A percentile compares a stretch with the other conserved stretches of the same genome.
Conservation (phyloP, 1,284 basidiomycete genomes). For the Puccinia novopanici region DNA sequence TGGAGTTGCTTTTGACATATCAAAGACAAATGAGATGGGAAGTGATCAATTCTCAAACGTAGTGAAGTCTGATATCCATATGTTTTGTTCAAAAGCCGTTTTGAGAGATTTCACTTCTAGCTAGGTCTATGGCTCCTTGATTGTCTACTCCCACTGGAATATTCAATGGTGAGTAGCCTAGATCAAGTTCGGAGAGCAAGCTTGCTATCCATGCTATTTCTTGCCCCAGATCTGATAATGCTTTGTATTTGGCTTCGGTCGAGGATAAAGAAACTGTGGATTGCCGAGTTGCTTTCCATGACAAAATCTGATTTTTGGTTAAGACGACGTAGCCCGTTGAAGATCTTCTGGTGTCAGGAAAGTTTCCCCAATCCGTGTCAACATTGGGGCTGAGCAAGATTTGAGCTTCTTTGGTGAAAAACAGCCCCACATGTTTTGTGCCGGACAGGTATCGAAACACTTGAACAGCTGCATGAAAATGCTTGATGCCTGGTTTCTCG, state of each 20-base stretch:
- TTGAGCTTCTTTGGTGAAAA: background rate
- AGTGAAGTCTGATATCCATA: conserved; percentile 7
- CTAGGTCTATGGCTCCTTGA: background rate
- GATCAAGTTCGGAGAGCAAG: background rate
- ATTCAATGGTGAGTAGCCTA: background rate
- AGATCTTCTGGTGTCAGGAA: background rate
- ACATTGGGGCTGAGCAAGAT: background rate
- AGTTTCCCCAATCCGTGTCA: conserved; percentile 8
- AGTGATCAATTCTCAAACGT: background rate
- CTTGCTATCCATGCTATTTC: background rate
- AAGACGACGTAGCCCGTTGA: background rate
- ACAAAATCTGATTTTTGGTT: background rate
- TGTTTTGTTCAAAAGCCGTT: conserved; percentile 1
- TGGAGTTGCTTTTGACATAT: background rate
- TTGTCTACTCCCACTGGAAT: background rate
- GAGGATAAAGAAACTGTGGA: background rate
- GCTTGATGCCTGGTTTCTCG: background rate
- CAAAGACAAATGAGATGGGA: background rate
- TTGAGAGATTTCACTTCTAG: background rate
- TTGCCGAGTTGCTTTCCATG: background rate
- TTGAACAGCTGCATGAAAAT: background rate
- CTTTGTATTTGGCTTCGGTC: background rate
- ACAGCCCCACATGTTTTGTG: background rate
- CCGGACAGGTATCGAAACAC: background rate
- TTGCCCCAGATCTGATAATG: background rate